Base-by-base conservation (phyloP, 495 filamentous ascomycete species). In the Emericellopsis terricola region DNA sequence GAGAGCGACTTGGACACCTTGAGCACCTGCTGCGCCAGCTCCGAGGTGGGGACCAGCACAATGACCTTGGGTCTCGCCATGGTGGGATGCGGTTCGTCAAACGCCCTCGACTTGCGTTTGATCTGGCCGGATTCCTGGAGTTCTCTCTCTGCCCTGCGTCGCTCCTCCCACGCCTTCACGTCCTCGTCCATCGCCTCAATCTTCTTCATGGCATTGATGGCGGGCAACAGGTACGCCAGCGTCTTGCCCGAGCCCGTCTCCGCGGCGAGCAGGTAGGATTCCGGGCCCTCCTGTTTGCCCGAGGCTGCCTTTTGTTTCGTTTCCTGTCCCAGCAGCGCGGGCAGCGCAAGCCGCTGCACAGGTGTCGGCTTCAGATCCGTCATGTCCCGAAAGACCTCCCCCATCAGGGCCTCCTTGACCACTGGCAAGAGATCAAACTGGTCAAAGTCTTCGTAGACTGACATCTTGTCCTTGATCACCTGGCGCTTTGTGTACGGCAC, bases 171-270 rank as follows among this genome's bases (percentile, higher is more conserved):
- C 2, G 60, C 59, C 31, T 64, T 53, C 2, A 65, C 56, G 18
- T 71, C 61, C 8, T 55, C 51, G 31, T 87, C 79, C 4, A 59
- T 51, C 1, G 60, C 57, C 49, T 94, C 89, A 11, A 71, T 70
- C 15, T 68, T 60, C 59, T 96, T 96, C 39, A 96, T 51, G 15
- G 78, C 73, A 58, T 97, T 71, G 23, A 96, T 56, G 13, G 72
- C 56, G 1, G 89, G 91, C 14, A 93, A 47, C 16, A 94, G 54
- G 46, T 97, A 97, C 18, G 89, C 80, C 40, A 97, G 59, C 1
- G 89, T 97, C 56, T 97, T 97, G 35, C 89, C 89, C 2, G 89
- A 94, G 8, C 89, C 89, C 2, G 89, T 97, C 57, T 97, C 89
- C 8, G 91, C 89, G 1, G 91, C 89, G 13, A 97, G 63, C 8